Percentiles rank a stretch among this genome's conserved stretches.
Conservation (phyloP, 2,329 filamentous ascomycete genomes). For the Trichophyton verrucosum region DNA sequence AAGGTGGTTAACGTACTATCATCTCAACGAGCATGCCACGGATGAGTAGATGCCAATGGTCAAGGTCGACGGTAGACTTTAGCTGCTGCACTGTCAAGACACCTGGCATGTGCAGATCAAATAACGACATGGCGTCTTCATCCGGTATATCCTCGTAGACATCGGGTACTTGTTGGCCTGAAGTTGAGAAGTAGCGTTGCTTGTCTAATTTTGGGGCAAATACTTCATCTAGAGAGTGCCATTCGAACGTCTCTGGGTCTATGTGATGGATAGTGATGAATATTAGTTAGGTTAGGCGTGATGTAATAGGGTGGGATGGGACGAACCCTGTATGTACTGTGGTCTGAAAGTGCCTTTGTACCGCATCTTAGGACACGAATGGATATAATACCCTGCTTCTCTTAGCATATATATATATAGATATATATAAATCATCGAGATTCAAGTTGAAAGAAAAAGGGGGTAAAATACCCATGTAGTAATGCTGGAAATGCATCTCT, state of each 20-base stretch:
- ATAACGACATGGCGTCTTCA: slow-evolving; percentile 34
- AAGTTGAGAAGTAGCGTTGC: slow-evolving; percentile 35
- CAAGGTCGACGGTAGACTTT: slow-evolving; percentile 29
- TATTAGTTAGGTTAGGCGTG: background rate
- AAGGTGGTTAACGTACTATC: slow-evolving; percentile 22
- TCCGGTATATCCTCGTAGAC: slow-evolving; percentile 19
- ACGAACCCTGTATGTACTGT: slow-evolving; percentile 37
- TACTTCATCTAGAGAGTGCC: slow-evolving; percentile 34
- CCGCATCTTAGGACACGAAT: slow-evolving; percentile 41
- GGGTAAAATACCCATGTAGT: slow-evolving; percentile 46
- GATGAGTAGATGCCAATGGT: slow-evolving; percentile 34
- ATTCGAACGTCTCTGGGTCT: slow-evolving; percentile 37
- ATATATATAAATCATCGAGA: too few relatives aligned
- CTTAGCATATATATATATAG: background rate
- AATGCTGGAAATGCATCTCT: slow-evolving; percentile 46
- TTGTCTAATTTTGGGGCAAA: slow-evolving; percentile 31
- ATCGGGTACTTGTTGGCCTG: slow-evolving; percentile 21
- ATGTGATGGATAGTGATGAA: background rate
- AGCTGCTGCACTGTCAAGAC: slow-evolving; percentile 33
- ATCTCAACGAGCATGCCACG: slow-evolving; percentile 32
- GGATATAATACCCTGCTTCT: slow-evolving; percentile 47
- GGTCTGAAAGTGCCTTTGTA: slow-evolving; percentile 39
- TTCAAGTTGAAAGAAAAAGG: too few relatives aligned
- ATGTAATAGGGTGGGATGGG: background rate
- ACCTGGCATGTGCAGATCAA: slow-evolving; percentile 36